Evolutionary conservation across 495 filamentous ascomycete species (phyloP).

Genomic region (Cetradonia linearis): DNA sequence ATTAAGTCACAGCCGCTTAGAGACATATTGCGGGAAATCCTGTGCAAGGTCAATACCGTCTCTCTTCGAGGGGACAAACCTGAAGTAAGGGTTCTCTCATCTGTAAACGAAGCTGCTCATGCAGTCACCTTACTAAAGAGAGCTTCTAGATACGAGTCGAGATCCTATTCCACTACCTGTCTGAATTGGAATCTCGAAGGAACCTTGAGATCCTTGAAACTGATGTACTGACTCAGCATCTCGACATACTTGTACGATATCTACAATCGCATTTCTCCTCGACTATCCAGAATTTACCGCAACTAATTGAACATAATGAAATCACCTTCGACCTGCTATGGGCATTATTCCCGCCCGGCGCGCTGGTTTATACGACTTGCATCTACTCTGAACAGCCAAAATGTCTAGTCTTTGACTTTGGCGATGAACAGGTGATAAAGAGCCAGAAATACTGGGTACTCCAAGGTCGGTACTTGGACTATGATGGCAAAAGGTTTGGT

Average conservation of each 20-base stretch:
- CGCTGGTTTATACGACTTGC: slow-evolving; percentile 35
- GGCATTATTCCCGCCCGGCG: slow-evolving; percentile 37
- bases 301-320: slow-evolving; percentile 33
- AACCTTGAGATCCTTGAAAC: slow-evolving; percentile 2
- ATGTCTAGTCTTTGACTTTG: slow-evolving; percentile 26
- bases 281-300: slow-evolving; percentile 29
- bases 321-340: slow-evolving; percentile 41
- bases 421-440: slow-evolving; percentile 26
- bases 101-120: background rate
- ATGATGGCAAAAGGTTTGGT: slow-evolving; percentile 40
- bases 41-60: slow-evolving; percentile 29
- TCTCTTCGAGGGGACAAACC: slow-evolving; percentile 28
- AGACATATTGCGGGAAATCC: slow-evolving; percentile 27
- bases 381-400: slow-evolving; percentile 33
- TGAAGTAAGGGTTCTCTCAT: slow-evolving; percentile 8
- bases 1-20: slow-evolving; percentile 24
- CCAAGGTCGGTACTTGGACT: slow-evolving; percentile 32
- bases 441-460: slow-evolving; percentile 30
- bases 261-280: slow-evolving; percentile 31
- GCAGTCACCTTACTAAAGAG: background rate
- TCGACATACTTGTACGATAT: slow-evolving; percentile 35
- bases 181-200: slow-evolving; percentile 26
- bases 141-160: slow-evolving; percentile 17
- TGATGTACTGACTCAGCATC: slow-evolving; percentile 23
- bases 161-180: slow-evolving; percentile 30